Conservation (phyloP, 345 rosid genomes). For the Kandelia obovata region DNA sequence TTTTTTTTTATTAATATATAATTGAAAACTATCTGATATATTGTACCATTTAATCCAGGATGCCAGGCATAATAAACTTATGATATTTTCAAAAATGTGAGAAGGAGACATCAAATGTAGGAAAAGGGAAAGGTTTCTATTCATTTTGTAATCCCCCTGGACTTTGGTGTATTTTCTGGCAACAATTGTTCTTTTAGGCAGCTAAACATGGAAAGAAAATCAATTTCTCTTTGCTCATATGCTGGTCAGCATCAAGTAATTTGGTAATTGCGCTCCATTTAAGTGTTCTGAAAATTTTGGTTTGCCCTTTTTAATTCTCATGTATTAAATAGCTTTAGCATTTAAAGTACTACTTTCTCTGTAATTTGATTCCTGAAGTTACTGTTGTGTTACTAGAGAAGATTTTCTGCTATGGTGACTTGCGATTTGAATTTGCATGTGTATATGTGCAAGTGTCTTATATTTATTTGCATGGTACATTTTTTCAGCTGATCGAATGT, state of each 20-base stretch:
- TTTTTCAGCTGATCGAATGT: slow-evolving; percentile 80
- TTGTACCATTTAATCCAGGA: too few relatives aligned
- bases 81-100: too few relatives aligned
- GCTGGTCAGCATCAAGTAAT: not conserved
- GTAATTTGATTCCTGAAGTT: not conserved
- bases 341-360: not conserved
- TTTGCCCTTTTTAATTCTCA: not conserved
- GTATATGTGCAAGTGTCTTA: not conserved
- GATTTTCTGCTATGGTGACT: not conserved
- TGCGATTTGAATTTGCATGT: not conserved
- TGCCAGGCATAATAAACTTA: too few relatives aligned
- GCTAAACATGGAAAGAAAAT: not conserved
- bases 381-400: not conserved
- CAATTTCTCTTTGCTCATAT: too few relatives aligned
- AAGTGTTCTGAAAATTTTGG: not conserved
- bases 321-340: not conserved
- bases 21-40: too few relatives aligned
- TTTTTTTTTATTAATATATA: too few relatives aligned
- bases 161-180: not conserved
- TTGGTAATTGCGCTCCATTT: not conserved
- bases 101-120: too few relatives aligned
- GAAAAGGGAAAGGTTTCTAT: too few relatives aligned
- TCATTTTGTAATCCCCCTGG: too few relatives aligned
- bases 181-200: not conserved
- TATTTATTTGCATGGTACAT: not conserved